Conservation (phyloP, 2,329 filamentous ascomycete species). For the Penicillium thymicola region DNA sequence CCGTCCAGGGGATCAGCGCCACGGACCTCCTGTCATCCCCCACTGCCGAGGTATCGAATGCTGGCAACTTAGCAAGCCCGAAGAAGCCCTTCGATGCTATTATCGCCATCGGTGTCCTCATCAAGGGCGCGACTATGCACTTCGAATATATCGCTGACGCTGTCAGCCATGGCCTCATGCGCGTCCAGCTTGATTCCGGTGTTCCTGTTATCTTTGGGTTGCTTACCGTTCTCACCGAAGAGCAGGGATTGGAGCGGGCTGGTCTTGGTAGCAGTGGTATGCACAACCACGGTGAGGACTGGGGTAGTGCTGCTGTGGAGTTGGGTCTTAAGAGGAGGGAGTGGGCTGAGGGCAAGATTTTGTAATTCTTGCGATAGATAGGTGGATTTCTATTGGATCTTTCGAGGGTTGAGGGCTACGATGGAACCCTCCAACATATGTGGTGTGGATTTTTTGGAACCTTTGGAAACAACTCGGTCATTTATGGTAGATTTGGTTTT, state of each 20-base stretch:
- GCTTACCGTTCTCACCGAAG: conserved; percentile 81
- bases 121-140: conserved; percentile 99
- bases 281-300: conserved; percentile 96
- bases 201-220: conserved; percentile 90
- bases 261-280: conserved; percentile 59
- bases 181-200: conserved; percentile 82
- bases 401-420: neutral
- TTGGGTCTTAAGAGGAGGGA: conserved; percentile 81
- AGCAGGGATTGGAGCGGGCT: conserved; percentile 81
- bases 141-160: conserved; percentile 97
- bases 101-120: conserved; percentile 90
- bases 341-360: conserved; percentile 70
- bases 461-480: neutral
- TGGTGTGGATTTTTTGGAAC: neutral
- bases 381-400: neutral
- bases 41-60: conserved; percentile 63
- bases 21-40: conserved; percentile 60
- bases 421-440: neutral
- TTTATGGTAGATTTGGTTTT: neutral
- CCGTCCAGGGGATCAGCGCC: conserved; percentile 40
- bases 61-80: conserved; percentile 33
- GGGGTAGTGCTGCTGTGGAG: conserved; percentile 92
- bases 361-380: conserved; percentile 24
- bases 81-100: conserved; percentile 78
- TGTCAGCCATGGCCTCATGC: conserved; percentile 89